Evolutionary conservation across 805 yeast species (phyloP).

Genomic region (Wickerhamiella azyma): DNA sequence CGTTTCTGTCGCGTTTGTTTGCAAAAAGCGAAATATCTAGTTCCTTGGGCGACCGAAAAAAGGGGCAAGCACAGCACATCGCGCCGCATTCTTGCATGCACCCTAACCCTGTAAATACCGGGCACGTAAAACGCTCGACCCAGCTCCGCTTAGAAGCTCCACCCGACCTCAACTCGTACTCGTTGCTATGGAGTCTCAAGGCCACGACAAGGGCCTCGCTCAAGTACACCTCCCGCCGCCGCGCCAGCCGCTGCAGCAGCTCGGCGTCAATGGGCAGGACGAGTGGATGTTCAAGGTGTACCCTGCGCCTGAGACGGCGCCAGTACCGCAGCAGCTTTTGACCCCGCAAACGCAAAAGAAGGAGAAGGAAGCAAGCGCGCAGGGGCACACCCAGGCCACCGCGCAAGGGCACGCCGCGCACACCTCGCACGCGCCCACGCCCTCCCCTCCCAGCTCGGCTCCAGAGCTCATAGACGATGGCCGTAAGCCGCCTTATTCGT

Average conservation of each 20-base stretch:
- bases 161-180: too few species aligned
- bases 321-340: constrained; percentile 2
- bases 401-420: too few species aligned
- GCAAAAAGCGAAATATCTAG: too few species aligned
- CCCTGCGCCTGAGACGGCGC: neutral
- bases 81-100: too few species aligned
- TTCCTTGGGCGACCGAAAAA: too few species aligned
- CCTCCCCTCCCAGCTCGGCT: neutral
- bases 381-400: too few species aligned
- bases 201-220: neutral
- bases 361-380: neutral
- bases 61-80: too few species aligned
- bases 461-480: constrained; percentile 38
- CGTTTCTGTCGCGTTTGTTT: too few species aligned
- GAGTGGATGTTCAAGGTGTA: constrained; percentile 7
- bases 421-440: too few species aligned
- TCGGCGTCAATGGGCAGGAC: neutral
- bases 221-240: constrained; percentile 7
- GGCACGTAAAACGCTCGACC: neutral
- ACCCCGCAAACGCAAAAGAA: constrained; percentile 4
- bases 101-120: constrained; percentile 8
- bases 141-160: neutral
- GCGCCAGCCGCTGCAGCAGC: constrained; percentile 5
- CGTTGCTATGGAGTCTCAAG: neutral
- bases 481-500: constrained; percentile 82